phyloP scores from a whole-genome alignment of 768 basidiomycete genomes.

The Panaeolus cyanescens region DNA sequence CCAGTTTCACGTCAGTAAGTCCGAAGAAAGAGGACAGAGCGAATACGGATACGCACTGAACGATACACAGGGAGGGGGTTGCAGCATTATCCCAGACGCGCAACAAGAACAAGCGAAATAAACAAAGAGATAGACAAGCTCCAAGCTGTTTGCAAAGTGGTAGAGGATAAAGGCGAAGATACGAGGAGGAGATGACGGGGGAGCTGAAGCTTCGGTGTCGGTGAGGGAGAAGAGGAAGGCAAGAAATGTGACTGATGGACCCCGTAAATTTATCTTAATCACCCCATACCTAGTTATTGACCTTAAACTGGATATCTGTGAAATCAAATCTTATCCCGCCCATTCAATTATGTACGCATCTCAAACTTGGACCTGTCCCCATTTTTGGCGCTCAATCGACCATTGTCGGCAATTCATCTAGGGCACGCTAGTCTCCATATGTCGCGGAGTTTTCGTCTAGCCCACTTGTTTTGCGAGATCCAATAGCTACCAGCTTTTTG shows the following conservation, averaged over 20 bases:
- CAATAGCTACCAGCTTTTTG: not conserved
- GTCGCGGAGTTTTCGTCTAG: constrained; percentile 3
- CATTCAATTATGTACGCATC: constrained; percentile 2
- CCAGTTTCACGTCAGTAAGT: constrained; percentile 5
- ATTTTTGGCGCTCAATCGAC: constrained; percentile 1
- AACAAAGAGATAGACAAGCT: not conserved
- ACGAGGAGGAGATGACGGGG: not conserved
- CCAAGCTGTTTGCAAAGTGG: not conserved
- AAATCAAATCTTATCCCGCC: constrained; percentile 1
- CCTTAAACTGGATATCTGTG: not conserved
- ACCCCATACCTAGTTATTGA: not conserved
- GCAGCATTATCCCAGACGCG: constrained; percentile 25
- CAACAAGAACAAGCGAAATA: not conserved
- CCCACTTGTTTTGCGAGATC: not conserved
- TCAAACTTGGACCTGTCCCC: not conserved
- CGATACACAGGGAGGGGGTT: constrained; percentile 60
- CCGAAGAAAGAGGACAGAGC: constrained; percentile 4
- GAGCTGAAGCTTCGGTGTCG: not conserved
- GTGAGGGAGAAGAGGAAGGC: constrained; percentile 1
- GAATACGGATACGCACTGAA: constrained; percentile 60
- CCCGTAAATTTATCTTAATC: constrained; percentile 2
- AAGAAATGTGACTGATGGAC: not conserved
- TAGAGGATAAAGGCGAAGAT: not conserved
- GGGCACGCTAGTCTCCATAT: not conserved
- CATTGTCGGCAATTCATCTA: not conserved